Base-by-base conservation (phyloP, 495 filamentous ascomycete genomes). In the Lasiosphaeriaceae sp. region DNA sequence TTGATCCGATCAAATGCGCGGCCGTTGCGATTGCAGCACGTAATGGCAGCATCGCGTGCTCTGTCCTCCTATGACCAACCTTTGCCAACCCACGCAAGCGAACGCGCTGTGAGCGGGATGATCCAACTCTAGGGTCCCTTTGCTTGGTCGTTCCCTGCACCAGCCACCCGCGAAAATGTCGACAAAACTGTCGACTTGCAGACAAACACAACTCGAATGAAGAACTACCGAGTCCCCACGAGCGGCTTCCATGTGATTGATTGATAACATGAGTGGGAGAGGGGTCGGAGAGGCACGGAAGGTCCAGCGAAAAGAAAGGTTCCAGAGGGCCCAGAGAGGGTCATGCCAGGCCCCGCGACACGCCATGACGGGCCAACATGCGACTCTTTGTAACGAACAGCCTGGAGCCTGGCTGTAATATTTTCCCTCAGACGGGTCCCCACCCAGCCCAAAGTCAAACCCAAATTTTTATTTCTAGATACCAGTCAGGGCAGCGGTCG, bases 301-400 rank as follows among this genome's bases (percentile, higher is more conserved):
- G 26, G n/a, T n/a, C n/a, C n/a, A n/a, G n/a, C n/a, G n/a, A n/a
- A n/a, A n/a, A n/a, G n/a, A n/a, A n/a, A n/a, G n/a, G n/a, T n/a
- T n/a, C n/a, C n/a, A n/a, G n/a, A n/a, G n/a, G n/a, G n/a, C n/a
- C n/a, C n/a, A n/a, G n/a, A n/a, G n/a, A n/a, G n/a, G n/a, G n/a
- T n/a, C n/a, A n/a, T n/a, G n/a, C n/a, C n/a, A n/a, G 14, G 14
- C 39, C n/a, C 39, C 1, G 1, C 8, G 39, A 17, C 39, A 17
- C 14, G 12, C 45, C 20, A 47, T 47, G n/a, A 52, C 31, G 50
- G 50, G 50, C 50, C 50, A 52, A 39, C 50, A 41, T 39, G 22
- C n/a, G 17, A 52, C 50, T 26, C 50, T 52, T 52, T 52, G 31
- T 52, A 26, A 52, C 26, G 26, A 31, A 31, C 26, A 4, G 26